A percentile compares a stretch with the other conserved stretches of the same genome.
Evolutionary conservation across 2,329 filamentous ascomycete genomes (phyloP).

Genomic region (Eurotiales sp.): DNA sequence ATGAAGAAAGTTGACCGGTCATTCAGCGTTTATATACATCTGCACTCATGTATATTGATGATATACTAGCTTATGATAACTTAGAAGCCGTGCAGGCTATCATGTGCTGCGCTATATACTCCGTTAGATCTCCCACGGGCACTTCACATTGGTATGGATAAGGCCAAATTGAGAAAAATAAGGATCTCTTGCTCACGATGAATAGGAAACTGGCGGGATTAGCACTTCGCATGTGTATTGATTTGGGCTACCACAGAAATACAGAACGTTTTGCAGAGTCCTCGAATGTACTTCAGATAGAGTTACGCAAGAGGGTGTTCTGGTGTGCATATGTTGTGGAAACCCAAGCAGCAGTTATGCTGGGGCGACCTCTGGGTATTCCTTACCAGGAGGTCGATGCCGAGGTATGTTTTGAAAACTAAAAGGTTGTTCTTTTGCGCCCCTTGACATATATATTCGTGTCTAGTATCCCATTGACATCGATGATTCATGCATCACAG

Average conservation of each 20-base stretch:
- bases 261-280: slow-evolving; percentile 6
- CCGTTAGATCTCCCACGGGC: slow-evolving; percentile 21
- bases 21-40: slow-evolving; percentile 17
- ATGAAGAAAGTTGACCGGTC: not conserved
- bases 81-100: slow-evolving; percentile 32
- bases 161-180: not conserved
- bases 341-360: slow-evolving; percentile 20
- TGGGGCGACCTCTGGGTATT: slow-evolving; percentile 27
- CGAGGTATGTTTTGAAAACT: slow-evolving; percentile 17
- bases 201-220: slow-evolving; percentile 28
- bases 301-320: slow-evolving; percentile 26
- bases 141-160: slow-evolving; percentile 25
- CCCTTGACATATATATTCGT: not conserved
- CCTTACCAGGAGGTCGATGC: slow-evolving; percentile 26
- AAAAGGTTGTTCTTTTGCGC: no score
- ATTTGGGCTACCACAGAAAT: slow-evolving; percentile 31
- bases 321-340: slow-evolving; percentile 28
- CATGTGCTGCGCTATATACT: slow-evolving; percentile 30
- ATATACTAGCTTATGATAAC: slow-evolving; percentile 22
- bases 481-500: slow-evolving; percentile 26
- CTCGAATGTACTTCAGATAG: slow-evolving; percentile 15
- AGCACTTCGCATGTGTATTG: slow-evolving; percentile 31
- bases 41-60: slow-evolving; percentile 16
- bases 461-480: slow-evolving; percentile 28
- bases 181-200: not conserved